Conservation (phyloP, 2,329 filamentous ascomycete genomes). For the Gremmenia infestans region DNA sequence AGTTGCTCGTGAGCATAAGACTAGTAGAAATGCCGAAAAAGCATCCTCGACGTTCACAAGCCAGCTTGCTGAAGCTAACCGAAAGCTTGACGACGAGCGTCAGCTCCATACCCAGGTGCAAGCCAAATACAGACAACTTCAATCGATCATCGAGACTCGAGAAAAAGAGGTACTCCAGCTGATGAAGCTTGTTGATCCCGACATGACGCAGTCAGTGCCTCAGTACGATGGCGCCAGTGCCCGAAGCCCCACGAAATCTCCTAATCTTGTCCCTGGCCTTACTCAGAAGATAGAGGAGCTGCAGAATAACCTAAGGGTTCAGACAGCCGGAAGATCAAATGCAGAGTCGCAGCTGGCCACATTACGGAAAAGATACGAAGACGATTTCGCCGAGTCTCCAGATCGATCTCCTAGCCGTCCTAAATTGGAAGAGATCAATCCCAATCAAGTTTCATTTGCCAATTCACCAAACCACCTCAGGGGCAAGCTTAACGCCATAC, state of each 20-base stretch:
- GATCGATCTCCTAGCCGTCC: conserved; percentile 63
- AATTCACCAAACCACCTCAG: conserved; percentile 70
- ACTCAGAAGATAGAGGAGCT: conserved; percentile 81
- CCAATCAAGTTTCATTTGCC: conserved; percentile 69
- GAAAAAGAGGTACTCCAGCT: conserved; percentile 77
- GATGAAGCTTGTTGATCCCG: conserved; percentile 80
- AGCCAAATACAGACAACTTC: conserved; percentile 74
- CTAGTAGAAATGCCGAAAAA: conserved; percentile 85
- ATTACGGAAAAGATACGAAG: conserved; percentile 67
- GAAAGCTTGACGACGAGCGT: conserved; percentile 83
- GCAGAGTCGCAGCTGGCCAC: conserved; percentile 80
- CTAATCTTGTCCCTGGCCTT: conserved; percentile 72
- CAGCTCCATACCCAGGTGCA: conserved; percentile 83
- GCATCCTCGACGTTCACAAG: conserved; percentile 71
- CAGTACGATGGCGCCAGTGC: conserved; percentile 55
- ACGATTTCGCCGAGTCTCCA: conserved; percentile 61
- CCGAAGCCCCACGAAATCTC: conserved; percentile 45
- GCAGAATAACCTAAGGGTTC: conserved; percentile 82
- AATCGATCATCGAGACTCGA: conserved; percentile 70
- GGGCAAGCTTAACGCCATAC: conserved; percentile 46
- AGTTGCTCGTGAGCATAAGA: conserved; percentile 82
- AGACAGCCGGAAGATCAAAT: conserved; percentile 72
- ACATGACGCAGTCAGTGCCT: conserved; percentile 44
- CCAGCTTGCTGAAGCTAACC: conserved; percentile 83
- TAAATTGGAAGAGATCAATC: conserved; percentile 80